phyloP scores from a whole-genome alignment of 495 filamentous ascomycete species.

The Rhypophila decipiens region DNA sequence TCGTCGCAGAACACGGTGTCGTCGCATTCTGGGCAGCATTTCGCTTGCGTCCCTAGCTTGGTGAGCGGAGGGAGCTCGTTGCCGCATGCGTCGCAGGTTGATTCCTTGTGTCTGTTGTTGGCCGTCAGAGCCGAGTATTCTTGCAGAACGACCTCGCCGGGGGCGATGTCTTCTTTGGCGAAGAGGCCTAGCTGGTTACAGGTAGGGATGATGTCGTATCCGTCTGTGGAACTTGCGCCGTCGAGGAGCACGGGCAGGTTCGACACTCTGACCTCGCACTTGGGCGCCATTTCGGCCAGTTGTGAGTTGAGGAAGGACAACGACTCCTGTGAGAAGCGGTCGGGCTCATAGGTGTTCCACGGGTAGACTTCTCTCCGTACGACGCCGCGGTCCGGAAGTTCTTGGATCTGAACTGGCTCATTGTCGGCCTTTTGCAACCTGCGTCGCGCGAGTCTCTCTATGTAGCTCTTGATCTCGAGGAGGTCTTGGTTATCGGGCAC shows the following conservation, averaged over 20 bases:
- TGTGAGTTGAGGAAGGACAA: conserved; percentile 60
- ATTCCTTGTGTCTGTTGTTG: conserved; percentile 72
- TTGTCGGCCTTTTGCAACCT: conserved; percentile 33
- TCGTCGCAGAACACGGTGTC: conserved; percentile 83
- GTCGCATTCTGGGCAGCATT: conserved; percentile 67
- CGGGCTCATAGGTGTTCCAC: conserved; percentile 86
- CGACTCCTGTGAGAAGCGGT: conserved; percentile 66
- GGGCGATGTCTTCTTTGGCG: conserved; percentile 70
- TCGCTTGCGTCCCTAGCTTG: conserved; percentile 35
- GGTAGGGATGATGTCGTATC: conserved; percentile 42
- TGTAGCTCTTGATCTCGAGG: conserved; percentile 38
- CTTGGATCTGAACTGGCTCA: conserved; percentile 40
- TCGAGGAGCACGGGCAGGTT: conserved; percentile 62
- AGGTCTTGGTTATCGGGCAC: conserved; percentile 42
- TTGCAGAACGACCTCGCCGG: conserved; percentile 68
- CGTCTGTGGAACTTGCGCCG: conserved; percentile 34
- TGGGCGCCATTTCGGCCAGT: conserved; percentile 59
- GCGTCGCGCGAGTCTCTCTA: conserved; percentile 40
- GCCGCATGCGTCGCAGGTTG: conserved; percentile 81
- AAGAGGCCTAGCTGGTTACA: conserved; percentile 81
- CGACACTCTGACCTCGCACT: conserved; percentile 64
- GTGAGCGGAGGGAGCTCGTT: conserved; percentile 61
- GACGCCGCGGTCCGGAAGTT: conserved; percentile 63
- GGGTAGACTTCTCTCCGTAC: conserved; percentile 86
- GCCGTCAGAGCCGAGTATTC: conserved; percentile 79